Evolutionary conservation across 768 basidiomycete species (phyloP).

Genomic region (Lentinula sp.): DNA sequence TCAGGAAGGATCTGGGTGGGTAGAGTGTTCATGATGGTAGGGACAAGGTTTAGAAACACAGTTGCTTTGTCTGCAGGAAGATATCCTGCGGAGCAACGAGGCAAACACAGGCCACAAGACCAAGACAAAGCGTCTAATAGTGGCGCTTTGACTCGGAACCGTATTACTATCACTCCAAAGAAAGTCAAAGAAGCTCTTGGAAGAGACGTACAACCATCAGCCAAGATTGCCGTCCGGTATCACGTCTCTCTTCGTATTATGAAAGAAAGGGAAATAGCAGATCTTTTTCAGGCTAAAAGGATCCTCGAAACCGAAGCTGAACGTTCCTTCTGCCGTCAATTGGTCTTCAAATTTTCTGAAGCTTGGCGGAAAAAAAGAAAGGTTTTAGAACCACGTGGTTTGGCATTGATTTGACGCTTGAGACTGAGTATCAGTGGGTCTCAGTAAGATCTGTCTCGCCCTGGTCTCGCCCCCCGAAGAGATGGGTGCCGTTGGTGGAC

Average conservation of each 20-base stretch:
- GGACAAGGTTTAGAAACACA: not conserved
- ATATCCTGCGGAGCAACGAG: not conserved
- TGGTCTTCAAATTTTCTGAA: not conserved
- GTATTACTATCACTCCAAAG: not conserved
- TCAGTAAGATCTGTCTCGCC: no score
- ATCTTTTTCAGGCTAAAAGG: not conserved
- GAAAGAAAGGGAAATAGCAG: not conserved
- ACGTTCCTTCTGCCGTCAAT: not conserved
- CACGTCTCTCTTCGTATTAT: not conserved
- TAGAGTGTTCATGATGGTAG: not conserved
- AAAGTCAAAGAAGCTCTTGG: not conserved
- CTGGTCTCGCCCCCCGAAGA: no score
- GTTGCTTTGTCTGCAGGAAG: not conserved
- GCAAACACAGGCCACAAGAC: not conserved
- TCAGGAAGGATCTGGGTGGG: not conserved
- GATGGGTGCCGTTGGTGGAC: no score
- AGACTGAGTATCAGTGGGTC: no score
- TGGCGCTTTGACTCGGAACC: not conserved
- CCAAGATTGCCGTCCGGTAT: not conserved
- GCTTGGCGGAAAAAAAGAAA: not conserved
- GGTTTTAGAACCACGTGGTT: not conserved
- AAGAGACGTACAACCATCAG: not conserved
- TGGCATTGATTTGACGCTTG: not conserved
- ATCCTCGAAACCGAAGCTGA: not conserved
- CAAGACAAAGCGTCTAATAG: not conserved